These are phyloP conservation scores for Teunomyces tritomae DNA, from an alignment of 805 yeast genomes.

Conservation along the genomic window DNA sequence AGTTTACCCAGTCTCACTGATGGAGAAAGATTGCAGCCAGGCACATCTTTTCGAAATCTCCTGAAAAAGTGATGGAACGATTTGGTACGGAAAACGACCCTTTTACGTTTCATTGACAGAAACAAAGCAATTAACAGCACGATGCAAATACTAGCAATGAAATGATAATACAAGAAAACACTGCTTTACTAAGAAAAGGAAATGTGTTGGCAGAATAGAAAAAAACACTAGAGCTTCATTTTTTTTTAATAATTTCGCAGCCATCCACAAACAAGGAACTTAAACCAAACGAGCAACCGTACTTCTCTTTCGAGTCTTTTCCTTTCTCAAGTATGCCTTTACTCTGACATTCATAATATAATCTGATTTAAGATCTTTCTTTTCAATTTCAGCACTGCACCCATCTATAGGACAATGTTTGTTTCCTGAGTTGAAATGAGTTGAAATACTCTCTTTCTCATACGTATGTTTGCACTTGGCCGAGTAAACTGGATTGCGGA, in stretches of 20 bases:
- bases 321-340: constrained; percentile 27
- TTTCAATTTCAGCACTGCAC: constrained; percentile 39
- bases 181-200: no score
- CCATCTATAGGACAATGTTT: constrained; percentile 59
- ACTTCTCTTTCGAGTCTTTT: constrained; percentile 10
- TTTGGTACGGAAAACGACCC: no score
- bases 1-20: neutral
- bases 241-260: neutral
- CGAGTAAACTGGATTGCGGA: constrained; percentile 55
- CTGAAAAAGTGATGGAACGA: neutral
- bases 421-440: constrained; percentile 21
- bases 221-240: no score
- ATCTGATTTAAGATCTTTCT: constrained; percentile 44
- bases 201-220: no score
- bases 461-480: constrained; percentile 59
- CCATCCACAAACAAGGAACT: neutral
- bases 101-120: no score
- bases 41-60: neutral
- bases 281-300: constrained; percentile 8
- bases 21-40: neutral
- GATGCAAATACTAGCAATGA: no score
- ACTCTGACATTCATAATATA: constrained; percentile 56
- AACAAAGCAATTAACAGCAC: no score
- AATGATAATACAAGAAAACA: no score
- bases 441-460: constrained; percentile 47